These are phyloP conservation scores for Zea mays DNA, from an alignment of 176 grass and related monocot species.

Conservation along the genomic window Zm-B73-REFERENCE-NAM-5.0 NC_050099.1:160759501-160760000, in stretches of 20 bases:
- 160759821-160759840: constrained; percentile 23
- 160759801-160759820: constrained; percentile 52
- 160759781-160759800: constrained; percentile 65
- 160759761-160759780: constrained; percentile 70
- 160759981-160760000: neutral
- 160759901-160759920: constrained; percentile 74
- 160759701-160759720: constrained; percentile 65
- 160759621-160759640: constrained; percentile 66
- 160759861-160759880: constrained; percentile 83
- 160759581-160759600: constrained; percentile 83
- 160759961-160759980: neutral
- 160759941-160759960: neutral
- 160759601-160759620: constrained; percentile 53
- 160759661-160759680: constrained; percentile 70
- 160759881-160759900: constrained; percentile 64
- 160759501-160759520: neutral
- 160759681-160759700: constrained; percentile 93
- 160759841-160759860: constrained; percentile 35
- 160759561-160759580: constrained; percentile 17
- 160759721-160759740: constrained; percentile 69
- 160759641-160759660: constrained; percentile 94
- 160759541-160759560: constrained; percentile 13
- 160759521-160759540: neutral
- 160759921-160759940: constrained; percentile 8
- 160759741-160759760: constrained; percentile 81